Base-by-base conservation (phyloP, 371 early-diverging fungal species). In the Choanephora cucurbitarum region DNA sequence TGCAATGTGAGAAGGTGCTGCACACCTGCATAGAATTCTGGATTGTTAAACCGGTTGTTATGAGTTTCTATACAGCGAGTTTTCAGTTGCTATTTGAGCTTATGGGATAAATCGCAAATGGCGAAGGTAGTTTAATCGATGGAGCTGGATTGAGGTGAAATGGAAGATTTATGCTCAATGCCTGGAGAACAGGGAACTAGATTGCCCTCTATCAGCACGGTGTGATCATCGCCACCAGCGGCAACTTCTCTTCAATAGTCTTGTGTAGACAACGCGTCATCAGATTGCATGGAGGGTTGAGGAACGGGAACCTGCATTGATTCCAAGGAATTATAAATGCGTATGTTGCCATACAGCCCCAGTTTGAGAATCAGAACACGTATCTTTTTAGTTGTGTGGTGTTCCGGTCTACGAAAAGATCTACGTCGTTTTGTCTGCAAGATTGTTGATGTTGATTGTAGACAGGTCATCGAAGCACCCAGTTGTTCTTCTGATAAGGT, bases 331-430 rank as follows among this genome's bases (percentile, higher is more conserved):
- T 37, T 9, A 14, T 37, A 11, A 37, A 37, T 14, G 37, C 37
- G 37, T 37, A 9, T 2, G 37, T 43, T 2, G 24, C 31, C 11
- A 61, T 2, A 5, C 52, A 43, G 5, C 37, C 47, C 17, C 58
- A 58, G 37, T 66, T 51, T 7, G 24, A 47, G 4, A 42, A 13
- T 57, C 68, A 62, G 9, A 57, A 49, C 18, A 67, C 60, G 45
- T 67, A 67, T 21, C 17, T 39, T 24, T 40, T 45, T 21, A 69
- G 44, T 11, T 45, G 55, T 18, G 28, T 0, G 31, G 55, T 61
- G 0, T 45, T 57, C 10, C 64, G 47, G 31, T 64, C 64, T 2
- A 64, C 69, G 46, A 64, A 69, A 1, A 69, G 62, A 46, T 64
- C 56, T 37, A 61, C 42, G 33, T 48, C 34, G 56, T 52, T n/a